Conservation (phyloP, 352 stramenopile genomes). For the Phytopythium boreale region DNA sequence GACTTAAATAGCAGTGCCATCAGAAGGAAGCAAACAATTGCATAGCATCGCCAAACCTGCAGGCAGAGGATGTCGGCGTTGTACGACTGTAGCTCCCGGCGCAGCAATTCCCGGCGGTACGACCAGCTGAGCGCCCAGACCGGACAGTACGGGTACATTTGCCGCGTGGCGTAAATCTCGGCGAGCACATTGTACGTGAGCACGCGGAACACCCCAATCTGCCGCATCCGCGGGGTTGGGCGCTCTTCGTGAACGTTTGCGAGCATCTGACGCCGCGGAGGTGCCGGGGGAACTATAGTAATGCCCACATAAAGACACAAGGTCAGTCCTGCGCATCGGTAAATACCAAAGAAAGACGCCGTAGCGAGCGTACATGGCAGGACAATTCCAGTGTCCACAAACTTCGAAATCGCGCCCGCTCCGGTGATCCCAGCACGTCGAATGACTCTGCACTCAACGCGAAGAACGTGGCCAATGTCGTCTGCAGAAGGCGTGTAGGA, state of each 20-base stretch:
- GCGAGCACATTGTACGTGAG: constrained; percentile 92
- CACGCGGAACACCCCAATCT: constrained; percentile 81
- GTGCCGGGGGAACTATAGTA: constrained; percentile 63
- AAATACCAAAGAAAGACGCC: constrained; percentile 4
- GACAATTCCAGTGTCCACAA: constrained; percentile 81
- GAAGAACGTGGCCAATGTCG: constrained; percentile 78
- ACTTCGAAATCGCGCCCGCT: constrained; percentile 55
- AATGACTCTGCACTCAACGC: constrained; percentile 73
- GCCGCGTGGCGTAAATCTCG: constrained; percentile 89
- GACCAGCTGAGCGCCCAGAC: constrained; percentile 97
- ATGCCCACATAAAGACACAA: not conserved
- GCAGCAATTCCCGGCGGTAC: constrained; percentile 91
- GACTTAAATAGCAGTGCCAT: no score
- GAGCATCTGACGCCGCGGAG: constrained; percentile 77
- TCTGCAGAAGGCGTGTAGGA: constrained; percentile 63
- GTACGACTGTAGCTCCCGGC: constrained; percentile 88
- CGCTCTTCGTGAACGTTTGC: constrained; percentile 79
- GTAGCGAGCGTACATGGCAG: constrained; percentile 64
- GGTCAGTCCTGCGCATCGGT: no score
- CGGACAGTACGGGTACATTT: constrained; percentile 97
- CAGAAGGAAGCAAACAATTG: not conserved
- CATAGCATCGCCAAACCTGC: constrained; percentile 27
- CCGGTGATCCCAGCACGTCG: constrained; percentile 35
- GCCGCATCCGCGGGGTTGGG: constrained; percentile 60
- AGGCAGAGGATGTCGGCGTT: constrained; percentile 97